Conservation (phyloP, 176 grass and related monocot species). For the Pontederia paniculata region DNA sequence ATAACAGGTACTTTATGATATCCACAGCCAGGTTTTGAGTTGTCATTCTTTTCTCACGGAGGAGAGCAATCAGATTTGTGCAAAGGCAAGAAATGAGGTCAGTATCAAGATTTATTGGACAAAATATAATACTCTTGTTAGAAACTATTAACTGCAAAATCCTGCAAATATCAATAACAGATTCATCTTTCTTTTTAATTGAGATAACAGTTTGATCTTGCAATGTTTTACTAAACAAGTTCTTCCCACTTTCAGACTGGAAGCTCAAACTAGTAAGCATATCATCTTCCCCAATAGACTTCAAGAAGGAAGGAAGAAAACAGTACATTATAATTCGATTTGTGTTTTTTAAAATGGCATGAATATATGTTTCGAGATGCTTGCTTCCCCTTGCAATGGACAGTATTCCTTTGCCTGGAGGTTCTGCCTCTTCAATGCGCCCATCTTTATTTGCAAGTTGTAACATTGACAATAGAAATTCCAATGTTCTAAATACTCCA, state of each 20-base stretch:
- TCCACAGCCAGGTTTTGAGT: conserved; percentile 69
- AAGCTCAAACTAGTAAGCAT: conserved; percentile 65
- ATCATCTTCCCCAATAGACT: conserved; percentile 75
- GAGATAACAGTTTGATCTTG: conserved; percentile 17
- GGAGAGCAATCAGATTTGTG: conserved; percentile 84
- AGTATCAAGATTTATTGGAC: conserved; percentile 81
- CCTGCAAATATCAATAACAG: conserved; percentile 73
- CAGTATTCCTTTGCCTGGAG: conserved; percentile 79
- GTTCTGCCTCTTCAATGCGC: conserved; percentile 73
- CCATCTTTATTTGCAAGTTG: conserved; percentile 97
- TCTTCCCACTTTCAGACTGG: conserved; percentile 51
- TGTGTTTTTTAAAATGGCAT: conserved; percentile 94
- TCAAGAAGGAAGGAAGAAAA: conserved; percentile 79
- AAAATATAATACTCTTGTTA: conserved; percentile 82
- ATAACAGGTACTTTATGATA: conserved; percentile 83
- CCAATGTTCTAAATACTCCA: conserved; percentile 64
- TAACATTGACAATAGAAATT: conserved; percentile 94
- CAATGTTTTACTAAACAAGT: conserved; percentile 34
- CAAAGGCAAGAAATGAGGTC: conserved; percentile 88
- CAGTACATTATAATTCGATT: conserved; percentile 97
- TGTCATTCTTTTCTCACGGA: conserved; percentile 71
- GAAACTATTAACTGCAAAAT: conserved; percentile 82
- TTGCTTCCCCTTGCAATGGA: conserved; percentile 79
- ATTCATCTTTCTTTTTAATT: conserved; percentile 19
- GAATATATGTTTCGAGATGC: conserved; percentile 84